phyloP scores from a whole-genome alignment of 306 rosid species.

The Canavalia ensiformis region DNA sequence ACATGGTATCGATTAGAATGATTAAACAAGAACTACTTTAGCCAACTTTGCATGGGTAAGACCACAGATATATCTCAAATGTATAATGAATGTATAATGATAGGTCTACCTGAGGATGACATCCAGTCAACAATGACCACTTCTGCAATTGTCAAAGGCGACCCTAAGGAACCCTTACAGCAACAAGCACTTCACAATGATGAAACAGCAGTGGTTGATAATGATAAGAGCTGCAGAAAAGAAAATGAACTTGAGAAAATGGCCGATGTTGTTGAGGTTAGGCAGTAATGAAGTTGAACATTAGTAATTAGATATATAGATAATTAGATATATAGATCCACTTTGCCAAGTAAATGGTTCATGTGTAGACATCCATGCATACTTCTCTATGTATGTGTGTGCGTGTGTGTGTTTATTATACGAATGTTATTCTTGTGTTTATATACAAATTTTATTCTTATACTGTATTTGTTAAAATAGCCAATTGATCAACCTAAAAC shows the following conservation, averaged over 20 bases:
- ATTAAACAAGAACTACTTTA: background rate
- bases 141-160: background rate
- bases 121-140: background rate
- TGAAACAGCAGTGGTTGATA: background rate
- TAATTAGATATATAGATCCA: background rate
- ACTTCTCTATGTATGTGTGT: too few species aligned
- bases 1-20: background rate
- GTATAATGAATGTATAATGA: background rate
- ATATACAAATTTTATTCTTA: background rate
- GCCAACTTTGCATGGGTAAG: background rate
- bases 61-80: background rate
- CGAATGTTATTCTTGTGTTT: background rate
- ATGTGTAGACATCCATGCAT: too few species aligned
- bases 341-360: too few species aligned
- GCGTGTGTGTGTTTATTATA: too few species aligned
- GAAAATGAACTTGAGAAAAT: background rate
- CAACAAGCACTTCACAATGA: background rate
- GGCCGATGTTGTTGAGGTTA: slow-evolving; percentile 11
- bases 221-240: background rate
- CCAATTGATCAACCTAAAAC: background rate
- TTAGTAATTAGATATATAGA: background rate
- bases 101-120: background rate
- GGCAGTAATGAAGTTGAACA: background rate
- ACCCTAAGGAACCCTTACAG: background rate
- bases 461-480: background rate